phyloP scores from a whole-genome alignment of 768 basidiomycete genomes.

The Boletus insuetus region DNA sequence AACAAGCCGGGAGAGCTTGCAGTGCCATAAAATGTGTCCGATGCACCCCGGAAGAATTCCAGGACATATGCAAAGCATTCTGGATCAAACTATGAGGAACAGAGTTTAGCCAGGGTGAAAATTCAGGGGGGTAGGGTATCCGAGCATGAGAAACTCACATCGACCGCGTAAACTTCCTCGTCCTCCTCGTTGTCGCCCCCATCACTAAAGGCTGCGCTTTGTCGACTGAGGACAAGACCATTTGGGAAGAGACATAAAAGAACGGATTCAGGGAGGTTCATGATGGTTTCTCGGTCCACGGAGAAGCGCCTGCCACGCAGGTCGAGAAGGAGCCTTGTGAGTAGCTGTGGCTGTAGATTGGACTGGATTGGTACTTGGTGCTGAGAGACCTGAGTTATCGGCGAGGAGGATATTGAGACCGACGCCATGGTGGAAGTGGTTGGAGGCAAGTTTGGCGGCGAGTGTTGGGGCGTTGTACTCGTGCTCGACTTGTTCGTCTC shows the following conservation, averaged over 20 bases:
- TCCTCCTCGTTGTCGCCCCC: conserved; percentile 73
- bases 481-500: conserved; percentile 21
- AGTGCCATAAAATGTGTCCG: conserved; percentile 90
- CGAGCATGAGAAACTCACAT: conserved; percentile 59
- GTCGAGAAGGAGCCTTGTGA: conserved; percentile 88
- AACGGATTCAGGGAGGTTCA: conserved; percentile 98
- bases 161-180: conserved; percentile 94
- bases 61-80: conserved; percentile 95
- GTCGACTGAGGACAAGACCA: conserved; percentile 88
- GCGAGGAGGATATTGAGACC: conserved; percentile 47
- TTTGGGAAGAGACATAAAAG: conserved; percentile 96
- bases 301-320: conserved; percentile 88
- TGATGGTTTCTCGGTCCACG: conserved; percentile 95
- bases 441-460: conserved; percentile 8
- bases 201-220: conserved; percentile 72
- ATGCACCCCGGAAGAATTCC: conserved; percentile 85
- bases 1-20: conserved; percentile 68
- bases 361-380: conserved; percentile 54
- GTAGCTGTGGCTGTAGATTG: conserved; percentile 80
- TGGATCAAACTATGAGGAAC: conserved; percentile 79
- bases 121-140: neutral
- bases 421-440: conserved; percentile 35
- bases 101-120: neutral
- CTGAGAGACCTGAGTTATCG: conserved; percentile 57
- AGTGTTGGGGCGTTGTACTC: conserved; percentile 7